phyloP scores from a whole-genome alignment of 345 rosid species.

The Syzygium aromaticum region DNA sequence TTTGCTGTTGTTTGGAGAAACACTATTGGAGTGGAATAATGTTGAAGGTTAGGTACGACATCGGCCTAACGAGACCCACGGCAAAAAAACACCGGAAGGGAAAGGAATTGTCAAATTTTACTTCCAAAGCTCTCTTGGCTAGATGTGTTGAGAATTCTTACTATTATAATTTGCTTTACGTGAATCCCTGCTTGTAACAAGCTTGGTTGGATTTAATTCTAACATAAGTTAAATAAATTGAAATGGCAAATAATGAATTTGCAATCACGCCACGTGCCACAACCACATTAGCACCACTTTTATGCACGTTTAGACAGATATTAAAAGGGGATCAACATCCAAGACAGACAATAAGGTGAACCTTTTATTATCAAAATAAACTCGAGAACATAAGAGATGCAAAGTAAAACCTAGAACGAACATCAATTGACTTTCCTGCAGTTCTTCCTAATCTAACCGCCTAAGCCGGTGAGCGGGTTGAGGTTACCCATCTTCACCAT shows the following conservation, averaged over 20 bases:
- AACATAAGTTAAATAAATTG: not conserved
- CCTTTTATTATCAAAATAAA: not conserved
- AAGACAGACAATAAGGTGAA: not conserved
- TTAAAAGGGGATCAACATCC: not conserved
- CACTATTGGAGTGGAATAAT: not conserved
- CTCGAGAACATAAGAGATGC: not conserved
- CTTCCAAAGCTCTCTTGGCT: not conserved
- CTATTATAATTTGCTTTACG: not conserved
- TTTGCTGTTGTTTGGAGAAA: not conserved
- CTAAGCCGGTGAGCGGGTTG: conserved; percentile 29
- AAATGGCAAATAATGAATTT: not conserved
- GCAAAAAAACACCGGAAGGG: not conserved
- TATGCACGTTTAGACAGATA: not conserved
- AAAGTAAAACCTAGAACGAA: not conserved
- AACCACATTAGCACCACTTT: not conserved
- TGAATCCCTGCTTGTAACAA: not conserved
- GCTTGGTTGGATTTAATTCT: not conserved
- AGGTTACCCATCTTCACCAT: conserved; percentile 46
- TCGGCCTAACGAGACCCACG: not conserved
- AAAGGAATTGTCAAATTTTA: not conserved
- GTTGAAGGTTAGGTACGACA: not conserved
- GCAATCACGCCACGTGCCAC: not conserved
- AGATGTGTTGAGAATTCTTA: not conserved
- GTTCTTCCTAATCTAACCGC: conserved; percentile 35
- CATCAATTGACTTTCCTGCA: conserved; percentile 25